Conservation (phyloP, 371 early-diverging fungal species). For the Cokeromyces recurvatus region DNA sequence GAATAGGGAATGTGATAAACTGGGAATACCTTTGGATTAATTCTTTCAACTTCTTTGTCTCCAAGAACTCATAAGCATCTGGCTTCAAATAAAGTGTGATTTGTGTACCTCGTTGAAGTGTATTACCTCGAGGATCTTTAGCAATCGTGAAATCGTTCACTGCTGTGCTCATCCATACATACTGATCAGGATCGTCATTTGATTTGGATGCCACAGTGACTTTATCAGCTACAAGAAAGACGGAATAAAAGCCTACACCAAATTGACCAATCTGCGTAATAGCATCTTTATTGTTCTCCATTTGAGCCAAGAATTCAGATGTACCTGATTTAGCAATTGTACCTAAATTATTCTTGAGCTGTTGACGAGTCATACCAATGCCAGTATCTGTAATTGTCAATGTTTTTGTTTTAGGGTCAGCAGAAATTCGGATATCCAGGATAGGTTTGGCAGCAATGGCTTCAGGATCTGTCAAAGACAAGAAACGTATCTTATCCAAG, state of each 20-base stretch:
- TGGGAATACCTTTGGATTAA: constrained; percentile 86
- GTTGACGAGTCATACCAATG: constrained; percentile 94
- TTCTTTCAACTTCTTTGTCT: constrained; percentile 54
- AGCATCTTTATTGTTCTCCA: constrained; percentile 56
- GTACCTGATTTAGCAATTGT: constrained; percentile 94
- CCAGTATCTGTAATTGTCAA: constrained; percentile 91
- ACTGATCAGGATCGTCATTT: constrained; percentile 71
- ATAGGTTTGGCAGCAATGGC: constrained; percentile 52
- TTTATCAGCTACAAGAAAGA: constrained; percentile 94
- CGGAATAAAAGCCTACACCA: too few species aligned
- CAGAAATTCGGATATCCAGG: constrained; percentile 71
- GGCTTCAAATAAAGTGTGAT: constrained; percentile 88
- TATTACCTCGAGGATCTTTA: constrained; percentile 83
- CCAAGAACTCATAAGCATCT: constrained; percentile 80
- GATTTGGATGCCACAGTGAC: constrained; percentile 93
- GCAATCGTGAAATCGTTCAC: constrained; percentile 80
- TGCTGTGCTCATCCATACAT: constrained; percentile 83
- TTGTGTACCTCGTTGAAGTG: constrained; percentile 82
- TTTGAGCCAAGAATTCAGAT: constrained; percentile 72
- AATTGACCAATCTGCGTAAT: constrained; percentile 93
- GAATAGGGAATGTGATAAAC: constrained; percentile 93
- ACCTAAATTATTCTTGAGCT: constrained; percentile 90
- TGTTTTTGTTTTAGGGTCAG: constrained; percentile 61
- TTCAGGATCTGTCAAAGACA: constrained; percentile 65
- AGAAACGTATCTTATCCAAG: constrained; percentile 87